Percentiles rank a stretch among this genome's conserved stretches.
These are phyloP conservation scores for Exophiala xenobiotica DNA, from an alignment of 2,329 filamentous ascomycete genomes.

Conservation along the genomic window DNA sequence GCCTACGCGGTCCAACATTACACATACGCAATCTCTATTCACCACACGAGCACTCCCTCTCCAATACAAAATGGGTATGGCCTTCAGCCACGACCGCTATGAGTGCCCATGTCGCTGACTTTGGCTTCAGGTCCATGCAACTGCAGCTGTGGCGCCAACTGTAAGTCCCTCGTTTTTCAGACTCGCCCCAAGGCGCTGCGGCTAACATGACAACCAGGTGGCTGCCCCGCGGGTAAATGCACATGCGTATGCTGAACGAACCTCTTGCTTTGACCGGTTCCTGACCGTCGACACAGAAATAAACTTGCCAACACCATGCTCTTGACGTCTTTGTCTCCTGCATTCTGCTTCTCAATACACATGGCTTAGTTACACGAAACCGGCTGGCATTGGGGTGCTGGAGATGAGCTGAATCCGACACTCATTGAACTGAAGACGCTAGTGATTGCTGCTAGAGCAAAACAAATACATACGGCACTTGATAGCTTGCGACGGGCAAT, in stretches of 20 bases:
- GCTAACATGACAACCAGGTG: constrained; percentile 13
- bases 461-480: neutral
- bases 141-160: constrained; percentile 26
- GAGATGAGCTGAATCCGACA: constrained; percentile 6
- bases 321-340: no score
- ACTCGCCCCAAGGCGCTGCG: constrained; percentile 40
- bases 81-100: neutral
- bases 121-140: constrained; percentile 24
- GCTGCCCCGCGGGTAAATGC: constrained; percentile 29
- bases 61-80: constrained; percentile 24
- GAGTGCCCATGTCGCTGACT: constrained; percentile 14
- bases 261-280: neutral
- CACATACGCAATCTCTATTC: constrained; percentile 3
- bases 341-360: neutral
- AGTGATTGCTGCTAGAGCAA: neutral
- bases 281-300: constrained; percentile 17
- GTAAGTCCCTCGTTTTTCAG: constrained; percentile 49
- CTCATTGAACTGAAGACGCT: constrained; percentile 6
- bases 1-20: constrained; percentile 1
- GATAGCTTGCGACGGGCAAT: constrained; percentile 2
- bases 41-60: constrained; percentile 11
- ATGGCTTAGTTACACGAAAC: constrained; percentile 2
- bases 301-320: constrained; percentile 1
- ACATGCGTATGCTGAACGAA: constrained; percentile 24
- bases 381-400: neutral